Evolutionary conservation across 1,139 yeast genomes (phyloP).

Genomic region (Yamadazyma taylorii): DNA sequence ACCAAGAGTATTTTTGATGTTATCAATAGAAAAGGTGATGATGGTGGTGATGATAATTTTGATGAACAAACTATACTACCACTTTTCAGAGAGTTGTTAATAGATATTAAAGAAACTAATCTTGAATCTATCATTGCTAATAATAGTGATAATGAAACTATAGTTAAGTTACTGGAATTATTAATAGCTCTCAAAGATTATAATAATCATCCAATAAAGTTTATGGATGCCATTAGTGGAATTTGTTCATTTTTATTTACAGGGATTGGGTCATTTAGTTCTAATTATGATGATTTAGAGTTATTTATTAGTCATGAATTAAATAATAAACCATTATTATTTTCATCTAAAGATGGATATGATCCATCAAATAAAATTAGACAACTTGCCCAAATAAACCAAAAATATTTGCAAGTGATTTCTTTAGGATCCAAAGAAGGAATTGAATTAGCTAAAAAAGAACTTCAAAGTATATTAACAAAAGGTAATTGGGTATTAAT

Average conservation of each 20-base stretch:
- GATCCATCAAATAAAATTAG: slow-evolving; percentile 66
- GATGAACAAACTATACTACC: too few species aligned
- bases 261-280: slow-evolving; percentile 25
- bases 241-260: slow-evolving; percentile 24
- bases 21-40: too few species aligned
- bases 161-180: neutral
- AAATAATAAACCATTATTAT: slow-evolving; percentile 39
- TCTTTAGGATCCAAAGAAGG: slow-evolving; percentile 83
- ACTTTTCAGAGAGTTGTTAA: slow-evolving; percentile 1
- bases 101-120: neutral
- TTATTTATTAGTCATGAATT: slow-evolving; percentile 19
- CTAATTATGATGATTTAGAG: slow-evolving; percentile 25
- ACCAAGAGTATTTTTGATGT: slow-evolving; percentile 11
- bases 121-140: neutral
- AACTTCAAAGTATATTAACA: slow-evolving; percentile 45
- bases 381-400: slow-evolving; percentile 33
- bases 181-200: slow-evolving; percentile 10
- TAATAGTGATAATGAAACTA: slow-evolving; percentile 4
- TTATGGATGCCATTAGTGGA: slow-evolving; percentile 19
- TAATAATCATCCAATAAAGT: slow-evolving; percentile 9
- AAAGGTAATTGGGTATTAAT: slow-evolving; percentile 68
- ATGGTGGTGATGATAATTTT: slow-evolving; percentile 5
- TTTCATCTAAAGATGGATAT: slow-evolving; percentile 61
- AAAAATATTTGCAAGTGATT: slow-evolving; percentile 38
- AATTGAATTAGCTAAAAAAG: slow-evolving; percentile 51